Evolutionary conservation across 352 stramenopile species (phyloP).

Genomic region (Globisporangium megalacanthum): DNA sequence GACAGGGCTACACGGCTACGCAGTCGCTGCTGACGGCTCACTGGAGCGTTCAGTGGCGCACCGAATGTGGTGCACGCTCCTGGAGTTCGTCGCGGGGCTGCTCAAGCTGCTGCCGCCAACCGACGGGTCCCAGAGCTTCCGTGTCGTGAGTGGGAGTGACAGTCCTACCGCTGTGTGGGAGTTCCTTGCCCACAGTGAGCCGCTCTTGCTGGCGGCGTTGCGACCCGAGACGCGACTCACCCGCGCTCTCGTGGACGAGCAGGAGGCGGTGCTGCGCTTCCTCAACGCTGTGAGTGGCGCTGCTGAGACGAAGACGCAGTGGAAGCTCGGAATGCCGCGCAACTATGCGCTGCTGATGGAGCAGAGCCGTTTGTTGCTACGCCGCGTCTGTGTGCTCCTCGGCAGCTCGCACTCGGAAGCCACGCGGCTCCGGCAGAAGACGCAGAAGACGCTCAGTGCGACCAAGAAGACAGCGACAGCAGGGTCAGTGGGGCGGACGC

Average conservation of each 20-base stretch:
- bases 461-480: slow-evolving; percentile 15
- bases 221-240: slow-evolving; percentile 29
- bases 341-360: slow-evolving; percentile 59
- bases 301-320: slow-evolving; percentile 27
- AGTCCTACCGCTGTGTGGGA: slow-evolving; percentile 45
- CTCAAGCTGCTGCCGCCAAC: slow-evolving; percentile 22
- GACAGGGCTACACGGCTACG: slow-evolving; percentile 34
- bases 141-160: slow-evolving; percentile 8
- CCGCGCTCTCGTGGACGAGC: slow-evolving; percentile 39
- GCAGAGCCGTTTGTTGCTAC: slow-evolving; percentile 47
- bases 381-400: slow-evolving; percentile 48
- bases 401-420: slow-evolving; percentile 39
- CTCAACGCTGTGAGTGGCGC: slow-evolving; percentile 38
- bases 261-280: slow-evolving; percentile 36
- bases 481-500: no score
- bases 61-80: slow-evolving; percentile 52
- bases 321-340: slow-evolving; percentile 48
- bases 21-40: slow-evolving; percentile 2
- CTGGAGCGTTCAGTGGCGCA: slow-evolving; percentile 36
- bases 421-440: slow-evolving; percentile 21
- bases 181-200: slow-evolving; percentile 48
- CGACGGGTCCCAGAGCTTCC: neutral
- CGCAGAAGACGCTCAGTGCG: slow-evolving; percentile 12
- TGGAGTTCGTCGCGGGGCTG: slow-evolving; percentile 39
- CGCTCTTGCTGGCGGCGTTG: slow-evolving; percentile 32